phyloP scores from a whole-genome alignment of 148 eudicot species.

The Pouteria glomerata region DNA sequence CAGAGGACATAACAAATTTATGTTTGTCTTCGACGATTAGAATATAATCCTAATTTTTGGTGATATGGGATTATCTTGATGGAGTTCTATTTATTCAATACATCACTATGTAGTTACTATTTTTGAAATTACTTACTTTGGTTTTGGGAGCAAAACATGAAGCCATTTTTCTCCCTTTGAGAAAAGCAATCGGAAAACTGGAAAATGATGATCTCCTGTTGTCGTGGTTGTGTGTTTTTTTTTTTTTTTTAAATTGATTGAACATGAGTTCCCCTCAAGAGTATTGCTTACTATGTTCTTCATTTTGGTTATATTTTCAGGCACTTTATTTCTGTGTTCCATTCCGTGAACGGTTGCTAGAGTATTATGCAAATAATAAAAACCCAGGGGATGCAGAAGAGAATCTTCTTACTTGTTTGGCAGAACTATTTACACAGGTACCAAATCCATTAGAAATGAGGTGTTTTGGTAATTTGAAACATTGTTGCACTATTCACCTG shows the following conservation, averaged over 20 bases:
- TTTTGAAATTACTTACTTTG: neutral
- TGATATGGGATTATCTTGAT: neutral
- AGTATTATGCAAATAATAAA: slow-evolving; percentile 63
- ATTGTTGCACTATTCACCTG: neutral
- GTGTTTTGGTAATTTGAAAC: neutral
- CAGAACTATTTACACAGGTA: slow-evolving; percentile 89
- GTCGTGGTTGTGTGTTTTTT: too few species aligned
- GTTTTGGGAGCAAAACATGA: neutral
- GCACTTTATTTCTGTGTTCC: slow-evolving; percentile 90
- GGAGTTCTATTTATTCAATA: neutral
- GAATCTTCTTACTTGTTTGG: slow-evolving; percentile 80
- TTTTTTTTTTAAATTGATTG: too few species aligned
- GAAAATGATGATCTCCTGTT: neutral
- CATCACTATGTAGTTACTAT: neutral
- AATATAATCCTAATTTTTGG: neutral
- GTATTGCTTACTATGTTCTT: neutral
- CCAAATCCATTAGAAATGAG: neutral
- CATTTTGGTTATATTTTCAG: slow-evolving; percentile 44
- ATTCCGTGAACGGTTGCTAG: slow-evolving; percentile 77
- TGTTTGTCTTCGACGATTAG: neutral
- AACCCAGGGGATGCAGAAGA: slow-evolving; percentile 68
- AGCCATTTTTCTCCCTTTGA: neutral
- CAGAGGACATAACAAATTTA: neutral
- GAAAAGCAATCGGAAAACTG: neutral
- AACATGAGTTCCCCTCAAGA: neutral